These are phyloP conservation scores for Theobroma grandiflorum DNA, from an alignment of 441 rosid genomes.

Conservation along the genomic window DNA sequence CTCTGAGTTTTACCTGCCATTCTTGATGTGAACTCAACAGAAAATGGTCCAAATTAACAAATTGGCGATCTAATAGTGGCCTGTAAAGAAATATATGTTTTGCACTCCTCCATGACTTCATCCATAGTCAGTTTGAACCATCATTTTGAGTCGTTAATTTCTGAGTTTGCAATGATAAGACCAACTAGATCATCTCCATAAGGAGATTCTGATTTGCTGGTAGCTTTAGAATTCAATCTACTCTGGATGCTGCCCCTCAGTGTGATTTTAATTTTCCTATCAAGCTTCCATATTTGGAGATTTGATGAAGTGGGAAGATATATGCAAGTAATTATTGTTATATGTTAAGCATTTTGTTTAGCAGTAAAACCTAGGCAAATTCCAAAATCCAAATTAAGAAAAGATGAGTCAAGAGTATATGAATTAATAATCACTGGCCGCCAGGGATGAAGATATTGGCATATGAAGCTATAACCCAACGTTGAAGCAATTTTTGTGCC, in stretches of 20 bases:
- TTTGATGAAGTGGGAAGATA: slow-evolving; percentile 59
- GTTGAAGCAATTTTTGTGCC: slow-evolving; percentile 1
- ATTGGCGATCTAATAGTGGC: slow-evolving; percentile 57
- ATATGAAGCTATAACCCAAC: not conserved
- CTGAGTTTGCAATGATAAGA: slow-evolving; percentile 42
- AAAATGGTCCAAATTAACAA: slow-evolving; percentile 62
- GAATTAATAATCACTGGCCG: slow-evolving; percentile 43
- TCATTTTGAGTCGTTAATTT: slow-evolving; percentile 18
- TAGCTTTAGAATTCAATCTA: slow-evolving; percentile 32
- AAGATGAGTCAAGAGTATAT: not conserved
- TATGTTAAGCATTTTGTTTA: not conserved
- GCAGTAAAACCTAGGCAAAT: not conserved
- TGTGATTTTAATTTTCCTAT: slow-evolving; percentile 42
- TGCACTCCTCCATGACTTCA: slow-evolving; percentile 70
- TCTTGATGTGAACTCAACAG: slow-evolving; percentile 56
- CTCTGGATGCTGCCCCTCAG: slow-evolving; percentile 37
- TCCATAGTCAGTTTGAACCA: slow-evolving; percentile 42
- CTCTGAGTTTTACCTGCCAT: slow-evolving; percentile 66
- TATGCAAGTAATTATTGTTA: slow-evolving; percentile 29
- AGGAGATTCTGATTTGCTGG: not conserved
- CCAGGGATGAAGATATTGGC: slow-evolving; percentile 49
- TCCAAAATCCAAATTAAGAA: not conserved
- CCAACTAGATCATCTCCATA: slow-evolving; percentile 66
- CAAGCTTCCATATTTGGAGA: slow-evolving; percentile 56
- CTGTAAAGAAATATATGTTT: slow-evolving; percentile 58